Evolutionary conservation across 768 basidiomycete genomes (phyloP).

Genomic region (Trametes meyenii): DNA sequence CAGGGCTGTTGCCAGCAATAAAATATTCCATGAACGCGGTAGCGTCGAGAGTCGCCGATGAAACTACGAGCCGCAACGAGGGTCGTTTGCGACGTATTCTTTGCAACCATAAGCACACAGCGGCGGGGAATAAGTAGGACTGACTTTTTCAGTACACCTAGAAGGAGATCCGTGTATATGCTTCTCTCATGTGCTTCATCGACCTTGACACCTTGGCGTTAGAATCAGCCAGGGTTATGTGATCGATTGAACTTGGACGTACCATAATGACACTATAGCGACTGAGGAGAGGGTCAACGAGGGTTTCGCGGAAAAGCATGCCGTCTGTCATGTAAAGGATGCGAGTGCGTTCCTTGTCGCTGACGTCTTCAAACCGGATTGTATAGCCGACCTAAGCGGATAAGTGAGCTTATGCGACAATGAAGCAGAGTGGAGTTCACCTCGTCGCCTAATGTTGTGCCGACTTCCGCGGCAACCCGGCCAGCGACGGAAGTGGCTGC

Average conservation of each 20-base stretch:
- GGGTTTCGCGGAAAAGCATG: slow-evolving; percentile 93
- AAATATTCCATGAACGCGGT: slow-evolving; percentile 90
- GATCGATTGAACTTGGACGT: background rate
- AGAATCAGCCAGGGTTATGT: slow-evolving; percentile 26
- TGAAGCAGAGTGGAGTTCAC: slow-evolving; percentile 41
- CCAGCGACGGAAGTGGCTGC: slow-evolving; percentile 94
- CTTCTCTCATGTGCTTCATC: slow-evolving; percentile 98
- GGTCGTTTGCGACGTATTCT: slow-evolving; percentile 94
- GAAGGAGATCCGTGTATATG: slow-evolving; percentile 90
- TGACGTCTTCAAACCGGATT: slow-evolving; percentile 95
- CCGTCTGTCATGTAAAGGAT: slow-evolving; percentile 98
- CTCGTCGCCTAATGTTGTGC: slow-evolving; percentile 86
- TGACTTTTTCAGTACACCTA: slow-evolving; percentile 93
- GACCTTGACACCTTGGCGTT: slow-evolving; percentile 53
- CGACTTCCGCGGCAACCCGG: slow-evolving; percentile 92
- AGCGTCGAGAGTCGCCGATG: slow-evolving; percentile 96
- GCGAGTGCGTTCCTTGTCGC: slow-evolving; percentile 79
- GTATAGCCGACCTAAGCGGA: slow-evolving; percentile 86
- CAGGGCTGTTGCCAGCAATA: slow-evolving; percentile 56
- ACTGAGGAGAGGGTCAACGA: slow-evolving; percentile 89
- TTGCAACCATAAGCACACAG: slow-evolving; percentile 1
- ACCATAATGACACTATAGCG: slow-evolving; percentile 97
- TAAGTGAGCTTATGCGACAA: background rate
- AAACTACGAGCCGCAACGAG: slow-evolving; percentile 87
- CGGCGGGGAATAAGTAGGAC: slow-evolving; percentile 12